Base-by-base conservation (phyloP, 352 stramenopile genomes). In the Globisporangium canariense region DNA sequence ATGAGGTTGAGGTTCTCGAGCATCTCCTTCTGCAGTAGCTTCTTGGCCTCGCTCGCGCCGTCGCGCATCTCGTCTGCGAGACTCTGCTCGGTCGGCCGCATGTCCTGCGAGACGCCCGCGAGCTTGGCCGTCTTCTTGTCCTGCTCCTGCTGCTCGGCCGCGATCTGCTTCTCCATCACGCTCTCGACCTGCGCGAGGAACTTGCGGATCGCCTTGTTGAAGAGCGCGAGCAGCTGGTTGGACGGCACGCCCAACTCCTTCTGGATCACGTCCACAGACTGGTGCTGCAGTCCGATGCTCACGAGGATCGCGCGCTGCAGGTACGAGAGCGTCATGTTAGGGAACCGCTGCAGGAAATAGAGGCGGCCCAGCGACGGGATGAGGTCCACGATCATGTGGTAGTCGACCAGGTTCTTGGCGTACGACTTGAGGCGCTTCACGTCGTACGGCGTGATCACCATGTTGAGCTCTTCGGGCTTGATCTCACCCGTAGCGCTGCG, bases 361-460 rank as follows among this genome's bases (percentile, higher is more conserved):
- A 99, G 70, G n/a, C 91, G 81, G 41, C 94, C 86, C 18, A 99
- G 74, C 36, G 83, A 89, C 40, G 97, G 97, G 45, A 99, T 71
- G 30, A 99, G 77, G 76, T 99, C 98, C 20, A 98, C 94, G 57
- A 99, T 97, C 69, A 99, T 94, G 83, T 99, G 98, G 79, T 99
- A 98, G 79, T 99, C 98, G 62, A 98, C 98, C 58, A 99, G 83
- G 75, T 99, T 99, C 67, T 98, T 94, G 41, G 96, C 86, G 77
- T 99, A 99, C 9, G 97, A 90, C 68, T 99, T 97, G 52, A 99
- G 87, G 18, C 97, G 93, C 75, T 99, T 98, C 32, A 99, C 78
- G 77, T 99, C 97, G 81, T 99, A 98, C 20, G 91, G 86, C n/a
- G 94, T 98, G 51, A 99, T 74, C 54, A 97, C 78, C 74, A 98